A percentile compares a stretch with the other conserved stretches of the same genome.
Evolutionary conservation across 164 flowering plant species (phyloP).

Genomic region (Chimonanthus salicifolius): DNA sequence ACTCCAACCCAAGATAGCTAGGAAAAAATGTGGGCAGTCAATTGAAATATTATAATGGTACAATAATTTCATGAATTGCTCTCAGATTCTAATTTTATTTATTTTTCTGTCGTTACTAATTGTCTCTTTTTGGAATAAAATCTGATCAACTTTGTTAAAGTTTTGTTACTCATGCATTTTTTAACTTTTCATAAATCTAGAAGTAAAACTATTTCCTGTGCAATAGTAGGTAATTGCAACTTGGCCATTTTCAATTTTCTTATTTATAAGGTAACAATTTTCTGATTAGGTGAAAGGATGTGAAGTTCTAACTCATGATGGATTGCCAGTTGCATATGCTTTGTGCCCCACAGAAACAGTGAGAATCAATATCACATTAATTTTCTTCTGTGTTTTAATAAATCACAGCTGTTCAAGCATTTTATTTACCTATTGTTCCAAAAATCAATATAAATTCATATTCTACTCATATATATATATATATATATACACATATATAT

Average conservation of each 20-base stretch:
- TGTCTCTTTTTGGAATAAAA: no score
- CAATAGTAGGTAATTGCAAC: not conserved
- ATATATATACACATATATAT: no score
- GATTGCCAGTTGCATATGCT: conserved; percentile 74
- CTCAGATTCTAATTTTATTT: no score
- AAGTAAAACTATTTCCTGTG: not conserved
- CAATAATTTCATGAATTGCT: no score
- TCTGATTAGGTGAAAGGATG: conserved; percentile 74
- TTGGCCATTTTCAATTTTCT: not conserved
- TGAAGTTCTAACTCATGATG: conserved; percentile 62
- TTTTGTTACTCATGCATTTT: not conserved
- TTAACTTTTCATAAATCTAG: not conserved
- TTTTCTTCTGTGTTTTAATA: not conserved
- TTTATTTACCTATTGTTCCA: not conserved
- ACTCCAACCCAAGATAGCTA: no score
- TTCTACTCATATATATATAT: not conserved
- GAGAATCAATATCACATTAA: conserved; percentile 14
- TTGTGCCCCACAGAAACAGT: conserved; percentile 75
- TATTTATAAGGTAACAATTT: not conserved
- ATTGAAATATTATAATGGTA: no score
- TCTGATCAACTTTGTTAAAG: no score
- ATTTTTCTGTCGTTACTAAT: no score
- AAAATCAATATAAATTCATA: not conserved
- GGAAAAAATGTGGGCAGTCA: no score
- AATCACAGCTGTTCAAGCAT: not conserved